Evolutionary conservation across 352 stramenopile species (phyloP).

Genomic region (Globisporangium acanthophoron): DNA sequence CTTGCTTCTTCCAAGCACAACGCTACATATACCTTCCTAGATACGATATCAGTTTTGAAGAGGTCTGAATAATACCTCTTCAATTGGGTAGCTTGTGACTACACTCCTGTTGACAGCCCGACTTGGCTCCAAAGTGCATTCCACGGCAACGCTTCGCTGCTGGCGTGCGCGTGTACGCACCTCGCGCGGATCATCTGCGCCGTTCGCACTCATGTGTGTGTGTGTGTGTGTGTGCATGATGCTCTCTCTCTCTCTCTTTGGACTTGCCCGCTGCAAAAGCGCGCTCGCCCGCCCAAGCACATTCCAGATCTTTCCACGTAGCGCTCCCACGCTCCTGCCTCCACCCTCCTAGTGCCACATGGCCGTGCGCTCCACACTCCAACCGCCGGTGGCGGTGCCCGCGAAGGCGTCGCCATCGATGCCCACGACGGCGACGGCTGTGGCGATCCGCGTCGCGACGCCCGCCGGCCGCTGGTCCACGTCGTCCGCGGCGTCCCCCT

Average conservation of each 20-base stretch:
- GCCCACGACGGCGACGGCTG: neutral
- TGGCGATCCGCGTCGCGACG: neutral
- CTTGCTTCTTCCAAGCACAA: neutral
- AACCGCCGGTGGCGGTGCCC: neutral
- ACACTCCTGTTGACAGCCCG: too few relatives aligned
- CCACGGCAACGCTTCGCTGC: neutral
- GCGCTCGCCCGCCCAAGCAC: conserved; percentile 13
- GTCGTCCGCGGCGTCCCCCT: neutral
- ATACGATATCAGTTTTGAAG: neutral
- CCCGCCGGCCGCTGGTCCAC: neutral
- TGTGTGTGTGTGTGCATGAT: too few relatives aligned
- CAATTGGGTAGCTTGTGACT: too few relatives aligned
- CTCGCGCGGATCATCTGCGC: neutral
- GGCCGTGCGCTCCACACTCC: conserved; percentile 2
- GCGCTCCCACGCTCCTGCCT: neutral
- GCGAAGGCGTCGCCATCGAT: neutral
- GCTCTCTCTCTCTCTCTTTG: neutral
- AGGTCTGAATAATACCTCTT: neutral
- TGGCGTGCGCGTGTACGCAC: neutral
- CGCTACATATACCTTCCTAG: neutral
- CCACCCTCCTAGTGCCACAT: neutral
- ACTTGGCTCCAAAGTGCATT: neutral
- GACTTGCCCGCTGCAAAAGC: conserved; percentile 5
- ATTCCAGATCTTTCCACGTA: conserved; percentile 22
- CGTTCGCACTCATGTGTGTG: neutral